Conservation (phyloP, 164 flowering plant species). For the Piper betle region DNA sequence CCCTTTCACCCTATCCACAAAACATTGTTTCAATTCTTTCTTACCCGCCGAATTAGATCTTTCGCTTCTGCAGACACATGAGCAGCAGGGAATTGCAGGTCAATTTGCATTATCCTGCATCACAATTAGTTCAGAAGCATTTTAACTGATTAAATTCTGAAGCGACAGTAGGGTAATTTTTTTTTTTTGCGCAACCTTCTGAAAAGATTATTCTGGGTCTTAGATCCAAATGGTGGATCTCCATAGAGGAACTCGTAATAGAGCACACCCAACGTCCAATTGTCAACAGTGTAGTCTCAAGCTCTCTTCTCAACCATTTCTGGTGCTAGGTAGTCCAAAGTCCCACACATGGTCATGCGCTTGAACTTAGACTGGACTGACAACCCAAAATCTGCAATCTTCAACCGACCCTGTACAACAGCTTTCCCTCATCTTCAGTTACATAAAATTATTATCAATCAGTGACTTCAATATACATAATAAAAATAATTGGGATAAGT, state of each 20-base stretch:
- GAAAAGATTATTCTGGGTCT: conserved; percentile 61
- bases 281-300: conserved; percentile 80
- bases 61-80: conserved; percentile 58
- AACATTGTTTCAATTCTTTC: not conserved
- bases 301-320: conserved; percentile 87
- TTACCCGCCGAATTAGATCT: conserved; percentile 51
- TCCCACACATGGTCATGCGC: conserved; percentile 92
- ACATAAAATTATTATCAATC: no score
- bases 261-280: conserved; percentile 89
- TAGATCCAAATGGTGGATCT: conserved; percentile 85
- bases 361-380: conserved; percentile 80
- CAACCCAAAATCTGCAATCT: conserved; percentile 99
- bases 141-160: no score
- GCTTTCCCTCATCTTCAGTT: not conserved
- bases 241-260: conserved; percentile 93
- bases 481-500: no score
- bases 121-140: not conserved
- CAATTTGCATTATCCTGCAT: conserved; percentile 71
- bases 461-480: no score
- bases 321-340: conserved; percentile 89
- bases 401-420: conserved; percentile 57
- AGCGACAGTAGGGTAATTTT: not conserved
- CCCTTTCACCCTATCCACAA: no score
- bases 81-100: conserved; percentile 54
- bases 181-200: conserved; percentile 27